Conservation (phyloP, 768 basidiomycete species). For the Hygrocybe punicea region DNA sequence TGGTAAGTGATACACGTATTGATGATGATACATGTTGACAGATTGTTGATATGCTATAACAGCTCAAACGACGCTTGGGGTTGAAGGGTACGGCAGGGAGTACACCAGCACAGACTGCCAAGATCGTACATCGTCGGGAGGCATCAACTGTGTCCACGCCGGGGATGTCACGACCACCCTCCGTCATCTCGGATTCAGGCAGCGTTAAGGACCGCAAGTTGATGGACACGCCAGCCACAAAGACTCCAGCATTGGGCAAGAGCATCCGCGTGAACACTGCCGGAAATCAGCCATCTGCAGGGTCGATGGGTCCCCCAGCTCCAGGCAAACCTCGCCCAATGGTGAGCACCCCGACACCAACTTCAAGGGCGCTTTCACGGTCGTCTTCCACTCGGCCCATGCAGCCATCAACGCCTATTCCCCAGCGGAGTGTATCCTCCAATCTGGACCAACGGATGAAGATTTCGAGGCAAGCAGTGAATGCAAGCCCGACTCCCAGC, state of each 20-base stretch:
- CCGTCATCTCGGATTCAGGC: slow-evolving; percentile 51
- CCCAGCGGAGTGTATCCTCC: slow-evolving; percentile 34
- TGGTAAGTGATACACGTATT: slow-evolving; percentile 49
- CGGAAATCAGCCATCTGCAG: slow-evolving; percentile 22
- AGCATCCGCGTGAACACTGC: slow-evolving; percentile 47
- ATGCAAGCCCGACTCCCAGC: slow-evolving; percentile 38
- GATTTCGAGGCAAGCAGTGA: slow-evolving; percentile 31
- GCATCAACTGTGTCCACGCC: slow-evolving; percentile 60
- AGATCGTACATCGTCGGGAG: slow-evolving; percentile 35
- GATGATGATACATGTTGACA: neutral
- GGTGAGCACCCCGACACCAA: slow-evolving; percentile 40
- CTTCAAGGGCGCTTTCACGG: slow-evolving; percentile 28
- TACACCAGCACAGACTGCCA: slow-evolving; percentile 50
- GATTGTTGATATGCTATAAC: slow-evolving; percentile 4
- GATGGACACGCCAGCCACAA: slow-evolving; percentile 35
- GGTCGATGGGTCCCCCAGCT: slow-evolving; percentile 54
- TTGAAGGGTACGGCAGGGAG: slow-evolving; percentile 54
- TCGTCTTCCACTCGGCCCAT: slow-evolving; percentile 34
- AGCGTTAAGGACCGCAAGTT: slow-evolving; percentile 38
- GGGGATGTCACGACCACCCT: slow-evolving; percentile 49
- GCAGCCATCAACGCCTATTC: slow-evolving; percentile 30
- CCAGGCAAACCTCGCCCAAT: slow-evolving; percentile 33
- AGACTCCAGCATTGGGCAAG: slow-evolving; percentile 45
- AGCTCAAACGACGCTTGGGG: slow-evolving; percentile 65
- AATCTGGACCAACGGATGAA: slow-evolving; percentile 27